Evolutionary conservation across 352 stramenopile genomes (phyloP).

Genomic region (Pythium periplocum): DNA sequence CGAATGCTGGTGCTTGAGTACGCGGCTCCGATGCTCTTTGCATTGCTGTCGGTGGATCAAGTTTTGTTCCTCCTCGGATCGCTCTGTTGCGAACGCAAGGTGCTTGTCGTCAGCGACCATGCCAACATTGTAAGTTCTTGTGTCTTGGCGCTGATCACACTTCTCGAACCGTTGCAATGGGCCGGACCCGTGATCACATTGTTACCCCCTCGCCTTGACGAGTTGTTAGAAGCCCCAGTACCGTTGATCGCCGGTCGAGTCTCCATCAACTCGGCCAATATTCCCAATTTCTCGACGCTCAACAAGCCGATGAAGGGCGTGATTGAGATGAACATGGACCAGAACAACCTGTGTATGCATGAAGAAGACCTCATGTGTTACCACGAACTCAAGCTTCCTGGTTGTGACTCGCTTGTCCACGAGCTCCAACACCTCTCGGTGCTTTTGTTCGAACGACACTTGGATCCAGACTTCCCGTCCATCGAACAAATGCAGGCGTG

Average conservation of each 20-base stretch:
- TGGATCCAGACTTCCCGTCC: slow-evolving; percentile 53
- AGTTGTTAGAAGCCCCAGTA: slow-evolving; percentile 72
- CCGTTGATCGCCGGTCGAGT: slow-evolving; percentile 75
- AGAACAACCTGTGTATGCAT: slow-evolving; percentile 72
- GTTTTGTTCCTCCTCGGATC: slow-evolving; percentile 72
- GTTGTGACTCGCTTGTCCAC: slow-evolving; percentile 63
- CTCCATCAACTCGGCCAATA: slow-evolving; percentile 37
- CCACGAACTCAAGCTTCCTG: slow-evolving; percentile 72
- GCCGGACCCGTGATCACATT: slow-evolving; percentile 72
- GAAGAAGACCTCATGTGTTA: slow-evolving; percentile 67
- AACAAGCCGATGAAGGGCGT: slow-evolving; percentile 56
- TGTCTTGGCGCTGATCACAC: slow-evolving; percentile 62
- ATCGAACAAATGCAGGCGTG: slow-evolving; percentile 67
- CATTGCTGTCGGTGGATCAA: slow-evolving; percentile 69
- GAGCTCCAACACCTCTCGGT: slow-evolving; percentile 53
- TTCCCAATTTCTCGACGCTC: slow-evolving; percentile 52
- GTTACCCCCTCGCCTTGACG: slow-evolving; percentile 55
- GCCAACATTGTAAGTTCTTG: slow-evolving; percentile 74
- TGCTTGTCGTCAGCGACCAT: slow-evolving; percentile 71
- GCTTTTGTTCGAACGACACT: slow-evolving; percentile 50
- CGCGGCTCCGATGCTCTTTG: slow-evolving; percentile 61
- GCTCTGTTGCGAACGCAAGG: slow-evolving; percentile 71
- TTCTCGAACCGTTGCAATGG: slow-evolving; percentile 70
- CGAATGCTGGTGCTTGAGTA: slow-evolving; percentile 69
- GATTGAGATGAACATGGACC: slow-evolving; percentile 82